Conservation (phyloP, 2,329 filamentous ascomycete species). For the Aspergillus sp. region DNA sequence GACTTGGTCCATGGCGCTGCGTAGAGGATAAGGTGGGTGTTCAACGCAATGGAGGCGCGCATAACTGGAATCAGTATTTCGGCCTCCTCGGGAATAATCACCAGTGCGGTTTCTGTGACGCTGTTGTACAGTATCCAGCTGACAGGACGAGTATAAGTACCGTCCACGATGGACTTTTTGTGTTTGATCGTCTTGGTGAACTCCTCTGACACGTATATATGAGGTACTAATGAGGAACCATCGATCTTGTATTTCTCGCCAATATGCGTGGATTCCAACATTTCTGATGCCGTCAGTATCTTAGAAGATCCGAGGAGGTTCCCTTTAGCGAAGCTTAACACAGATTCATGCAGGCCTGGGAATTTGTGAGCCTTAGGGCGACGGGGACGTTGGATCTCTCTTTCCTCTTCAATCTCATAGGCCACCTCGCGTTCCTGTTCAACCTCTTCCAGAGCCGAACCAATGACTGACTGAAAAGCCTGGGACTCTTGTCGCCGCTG, state of each 20-base stretch:
- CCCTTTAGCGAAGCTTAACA: conserved; percentile 30
- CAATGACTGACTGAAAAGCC: conserved; percentile 46
- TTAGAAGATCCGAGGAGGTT: background rate
- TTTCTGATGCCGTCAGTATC: conserved; percentile 1
- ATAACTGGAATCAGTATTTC: conserved; percentile 55
- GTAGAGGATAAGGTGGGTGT: conserved; percentile 56
- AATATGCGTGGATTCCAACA: conserved; percentile 11
- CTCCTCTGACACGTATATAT: conserved; percentile 15
- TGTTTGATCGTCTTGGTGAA: conserved; percentile 14
- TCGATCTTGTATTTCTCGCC: conserved; percentile 10
- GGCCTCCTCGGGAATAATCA: conserved; percentile 65
- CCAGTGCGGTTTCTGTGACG: conserved; percentile 49
- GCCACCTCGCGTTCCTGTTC: conserved; percentile 60
- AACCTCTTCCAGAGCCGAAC: conserved; percentile 59
- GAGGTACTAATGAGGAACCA: background rate
- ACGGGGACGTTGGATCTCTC: conserved; percentile 53
- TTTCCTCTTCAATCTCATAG: conserved; percentile 57
- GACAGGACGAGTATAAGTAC: conserved; percentile 35
- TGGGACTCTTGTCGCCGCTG: conserved; percentile 37
- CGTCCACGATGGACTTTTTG: background rate
- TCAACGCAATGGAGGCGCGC: conserved; percentile 7
- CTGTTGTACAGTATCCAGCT: conserved; percentile 63
- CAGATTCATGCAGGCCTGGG: conserved; percentile 47
- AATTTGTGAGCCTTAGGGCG: conserved; percentile 44
- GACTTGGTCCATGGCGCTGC: conserved; percentile 59